Conservation (phyloP, 257 asterid species). For the Cynanchum wilfordii region DNA sequence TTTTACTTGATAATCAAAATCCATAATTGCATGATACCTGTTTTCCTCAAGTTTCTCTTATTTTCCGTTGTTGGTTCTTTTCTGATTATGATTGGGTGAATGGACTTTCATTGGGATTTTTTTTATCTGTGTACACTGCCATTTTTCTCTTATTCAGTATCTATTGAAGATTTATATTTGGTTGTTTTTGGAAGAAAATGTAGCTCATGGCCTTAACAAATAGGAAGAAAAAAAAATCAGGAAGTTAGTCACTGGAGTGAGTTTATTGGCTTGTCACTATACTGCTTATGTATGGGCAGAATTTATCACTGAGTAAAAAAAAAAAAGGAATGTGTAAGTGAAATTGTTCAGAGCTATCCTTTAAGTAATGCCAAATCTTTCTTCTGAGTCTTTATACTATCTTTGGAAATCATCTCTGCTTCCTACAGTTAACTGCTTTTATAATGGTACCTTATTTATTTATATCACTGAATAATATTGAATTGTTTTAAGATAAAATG, state of each 20-base stretch:
- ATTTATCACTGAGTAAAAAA: neutral
- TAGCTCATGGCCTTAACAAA: neutral
- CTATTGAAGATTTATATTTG: too few species aligned
- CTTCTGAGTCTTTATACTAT: neutral
- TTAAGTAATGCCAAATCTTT: constrained; percentile 1
- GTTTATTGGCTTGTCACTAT: neutral
- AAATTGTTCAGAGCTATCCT: neutral
- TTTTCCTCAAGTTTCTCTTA: neutral
- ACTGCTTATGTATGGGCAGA: neutral
- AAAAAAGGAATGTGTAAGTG: neutral
- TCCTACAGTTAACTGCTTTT: neutral
- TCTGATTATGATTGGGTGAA: neutral
- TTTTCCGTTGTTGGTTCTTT: neutral
- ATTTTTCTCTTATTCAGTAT: too few species aligned
- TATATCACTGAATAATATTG: neutral
- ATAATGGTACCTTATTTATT: neutral
- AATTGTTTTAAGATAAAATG: neutral
- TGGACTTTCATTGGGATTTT: neutral
- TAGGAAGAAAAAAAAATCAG: neutral
- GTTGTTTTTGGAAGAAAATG: neutral
- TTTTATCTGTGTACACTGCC: too few species aligned
- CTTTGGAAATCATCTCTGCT: neutral
- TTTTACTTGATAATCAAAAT: neutral
- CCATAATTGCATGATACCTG: neutral
- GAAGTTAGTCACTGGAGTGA: neutral